Base-by-base conservation (phyloP, 768 basidiomycete species). In the Phaeotremella fagi region DNA sequence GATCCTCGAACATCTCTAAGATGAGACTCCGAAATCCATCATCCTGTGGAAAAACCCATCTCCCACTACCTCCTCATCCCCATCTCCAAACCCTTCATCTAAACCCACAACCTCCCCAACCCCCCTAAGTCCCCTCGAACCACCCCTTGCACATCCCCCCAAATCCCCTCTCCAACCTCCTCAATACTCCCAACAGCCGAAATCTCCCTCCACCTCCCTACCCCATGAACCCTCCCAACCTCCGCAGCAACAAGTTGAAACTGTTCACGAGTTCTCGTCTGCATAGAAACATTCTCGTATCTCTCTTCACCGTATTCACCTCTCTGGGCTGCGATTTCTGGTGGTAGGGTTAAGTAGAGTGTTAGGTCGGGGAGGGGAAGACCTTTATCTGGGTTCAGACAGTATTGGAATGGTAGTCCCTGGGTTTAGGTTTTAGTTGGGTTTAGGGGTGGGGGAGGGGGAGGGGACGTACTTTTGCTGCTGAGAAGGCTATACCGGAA, bases 361-460 rank as follows among this genome's bases (percentile, higher is more conserved):
- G 85, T 85, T 33, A 94, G 73, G 71, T 98, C 95, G 0, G 94
- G 94, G 0, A 85, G 80, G 9, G 92, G 95, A 16, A 99, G 84
- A 6, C 82, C 81, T n/a, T 83, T 76, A 60, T 99, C 94, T 3
- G 92, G 91, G 1, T 83, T 77, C 45, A 82, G 80, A 71, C 91
- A 94, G 88, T 89, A 99, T 15, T 82, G 79, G 60, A 85, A 86
- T 0, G 85, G 77, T 45, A 94, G 80, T 29, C 78, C 76, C 78
- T 78, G 61, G 11, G 41, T 1, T 25, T 11, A 41, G 7, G 7
- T 12, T 12, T 9, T 41, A 20, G 31, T 25, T 12, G 18, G 38
- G 41, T 7, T 14, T 35, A 20, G 2, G 16, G 23, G 35, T 38
- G 18, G 3, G 4, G 11, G 28, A 28, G 1, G 26, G 28, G 4